These are phyloP conservation scores for Babesia sp. DNA, from an alignment of 169 alveolate genomes.

Conservation along the genomic window DNA sequence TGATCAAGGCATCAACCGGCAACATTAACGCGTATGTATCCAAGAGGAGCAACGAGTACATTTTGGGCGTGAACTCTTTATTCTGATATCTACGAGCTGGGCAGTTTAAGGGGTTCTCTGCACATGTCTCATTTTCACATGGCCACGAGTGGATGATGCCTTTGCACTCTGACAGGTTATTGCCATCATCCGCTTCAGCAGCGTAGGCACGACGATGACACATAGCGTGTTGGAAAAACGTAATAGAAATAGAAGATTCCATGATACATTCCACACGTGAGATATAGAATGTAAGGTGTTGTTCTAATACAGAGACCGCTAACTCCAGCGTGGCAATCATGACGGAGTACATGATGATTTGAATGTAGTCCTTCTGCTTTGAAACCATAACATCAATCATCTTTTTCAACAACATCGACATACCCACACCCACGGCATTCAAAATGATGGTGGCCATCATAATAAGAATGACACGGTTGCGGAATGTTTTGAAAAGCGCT, in stretches of 20 bases:
- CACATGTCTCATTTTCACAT: slow-evolving; percentile 24
- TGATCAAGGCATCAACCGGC: slow-evolving; percentile 39
- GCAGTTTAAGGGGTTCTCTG: slow-evolving; percentile 39
- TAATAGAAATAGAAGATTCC: slow-evolving; percentile 45
- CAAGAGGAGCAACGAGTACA: slow-evolving; percentile 32
- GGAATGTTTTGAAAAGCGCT: slow-evolving; percentile 40
- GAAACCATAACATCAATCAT: not conserved
- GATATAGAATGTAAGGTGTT: slow-evolving; percentile 43
- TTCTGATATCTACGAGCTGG: slow-evolving; percentile 54
- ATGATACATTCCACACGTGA: slow-evolving; percentile 31
- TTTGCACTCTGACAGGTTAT: not conserved
- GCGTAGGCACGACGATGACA: slow-evolving; percentile 44
- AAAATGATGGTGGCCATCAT: slow-evolving; percentile 20
- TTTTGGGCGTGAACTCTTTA: slow-evolving; percentile 46
- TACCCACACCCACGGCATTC: slow-evolving; percentile 26
- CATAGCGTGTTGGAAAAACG: slow-evolving; percentile 60
- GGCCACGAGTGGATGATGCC: slow-evolving; percentile 47
- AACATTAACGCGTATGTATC: slow-evolving; percentile 30
- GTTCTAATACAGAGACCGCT: slow-evolving; percentile 17
- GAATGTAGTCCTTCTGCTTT: not conserved
- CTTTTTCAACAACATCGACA: slow-evolving; percentile 21
- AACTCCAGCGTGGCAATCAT: slow-evolving; percentile 16
- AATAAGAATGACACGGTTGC: slow-evolving; percentile 20
- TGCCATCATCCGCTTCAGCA: not conserved
- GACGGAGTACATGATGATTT: not conserved